A percentile compares a stretch with the other conserved stretches of the same genome.
phyloP scores from a whole-genome alignment of 345 rosid genomes.

The Erucastrum elatum region DNA sequence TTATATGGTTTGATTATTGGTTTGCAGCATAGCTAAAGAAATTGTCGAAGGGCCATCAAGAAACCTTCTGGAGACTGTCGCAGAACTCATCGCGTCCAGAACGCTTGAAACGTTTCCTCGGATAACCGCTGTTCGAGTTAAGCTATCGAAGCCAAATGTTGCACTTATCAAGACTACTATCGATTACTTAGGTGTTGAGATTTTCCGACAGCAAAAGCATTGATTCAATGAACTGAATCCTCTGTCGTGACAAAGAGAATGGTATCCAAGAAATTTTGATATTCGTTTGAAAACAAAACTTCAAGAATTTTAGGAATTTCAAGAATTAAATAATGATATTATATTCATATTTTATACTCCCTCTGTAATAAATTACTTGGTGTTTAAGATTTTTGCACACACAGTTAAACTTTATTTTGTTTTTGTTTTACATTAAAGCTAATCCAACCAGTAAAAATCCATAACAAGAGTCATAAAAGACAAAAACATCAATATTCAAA shows the following conservation, averaged over 20 bases:
- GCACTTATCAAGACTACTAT: constrained; percentile 64
- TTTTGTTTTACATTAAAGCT: too few relatives aligned
- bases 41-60: constrained; percentile 64
- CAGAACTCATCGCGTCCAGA: constrained; percentile 60
- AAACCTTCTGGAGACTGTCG: constrained; percentile 79
- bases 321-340: not conserved
- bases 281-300: not conserved
- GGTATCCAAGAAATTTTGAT: not conserved
- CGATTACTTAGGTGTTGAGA: constrained; percentile 88
- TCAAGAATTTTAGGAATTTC: not conserved
- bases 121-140: constrained; percentile 65
- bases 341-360: not conserved
- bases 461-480: too few relatives aligned
- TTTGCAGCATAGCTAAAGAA: constrained; percentile 66
- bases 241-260: not conserved
- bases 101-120: constrained; percentile 49
- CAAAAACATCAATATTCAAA: too few relatives aligned
- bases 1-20: not conserved
- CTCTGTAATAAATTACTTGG: too few relatives aligned
- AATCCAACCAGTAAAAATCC: too few relatives aligned
- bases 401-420: too few relatives aligned
- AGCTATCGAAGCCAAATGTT: constrained; percentile 81
- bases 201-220: constrained; percentile 44
- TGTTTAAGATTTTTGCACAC: too few relatives aligned
- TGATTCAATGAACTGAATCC: not conserved